Conservation (phyloP, 306 rosid species). For the Echinosophora koreensis region DNA sequence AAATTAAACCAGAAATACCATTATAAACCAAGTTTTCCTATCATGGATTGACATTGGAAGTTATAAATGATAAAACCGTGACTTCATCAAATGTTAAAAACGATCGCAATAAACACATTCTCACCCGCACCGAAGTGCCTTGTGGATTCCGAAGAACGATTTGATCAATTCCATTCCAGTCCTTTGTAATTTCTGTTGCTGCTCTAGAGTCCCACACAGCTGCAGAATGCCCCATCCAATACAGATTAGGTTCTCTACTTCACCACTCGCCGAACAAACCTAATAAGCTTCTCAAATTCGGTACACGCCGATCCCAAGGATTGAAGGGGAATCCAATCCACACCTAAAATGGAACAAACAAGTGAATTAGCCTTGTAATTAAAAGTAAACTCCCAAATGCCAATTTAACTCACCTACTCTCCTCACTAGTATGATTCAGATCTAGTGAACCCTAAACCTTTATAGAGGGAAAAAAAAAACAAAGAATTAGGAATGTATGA, state of each 20-base stretch:
- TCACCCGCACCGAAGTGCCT: conserved; percentile 83
- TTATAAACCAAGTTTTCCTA: conserved; percentile 24
- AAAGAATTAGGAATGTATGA: conserved; percentile 35
- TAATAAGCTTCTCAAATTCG: conserved; percentile 32
- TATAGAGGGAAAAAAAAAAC: conserved; percentile 4
- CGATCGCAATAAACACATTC: conserved; percentile 38
- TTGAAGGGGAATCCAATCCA: conserved; percentile 44
- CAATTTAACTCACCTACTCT: conserved; percentile 43
- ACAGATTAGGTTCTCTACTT: conserved; percentile 41
- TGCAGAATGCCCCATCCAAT: conserved; percentile 85
- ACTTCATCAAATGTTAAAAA: conserved; percentile 13
- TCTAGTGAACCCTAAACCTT: conserved; percentile 47
- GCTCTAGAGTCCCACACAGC: conserved; percentile 79
- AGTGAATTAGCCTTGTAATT: conserved; percentile 34
- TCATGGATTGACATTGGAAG: conserved; percentile 18
- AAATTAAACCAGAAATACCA: conserved; percentile 4
- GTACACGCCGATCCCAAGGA: neutral
- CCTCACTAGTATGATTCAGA: conserved; percentile 55
- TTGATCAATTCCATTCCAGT: conserved; percentile 83
- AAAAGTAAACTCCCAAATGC: conserved; percentile 40
- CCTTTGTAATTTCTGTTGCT: conserved; percentile 75
- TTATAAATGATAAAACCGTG: conserved; percentile 22
- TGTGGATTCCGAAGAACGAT: conserved; percentile 74
- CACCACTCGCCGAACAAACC: conserved; percentile 30
- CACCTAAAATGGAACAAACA: conserved; percentile 42